These are phyloP conservation scores for Russula olivacea DNA, from an alignment of 768 basidiomycete genomes.

Conservation along the genomic window DNA sequence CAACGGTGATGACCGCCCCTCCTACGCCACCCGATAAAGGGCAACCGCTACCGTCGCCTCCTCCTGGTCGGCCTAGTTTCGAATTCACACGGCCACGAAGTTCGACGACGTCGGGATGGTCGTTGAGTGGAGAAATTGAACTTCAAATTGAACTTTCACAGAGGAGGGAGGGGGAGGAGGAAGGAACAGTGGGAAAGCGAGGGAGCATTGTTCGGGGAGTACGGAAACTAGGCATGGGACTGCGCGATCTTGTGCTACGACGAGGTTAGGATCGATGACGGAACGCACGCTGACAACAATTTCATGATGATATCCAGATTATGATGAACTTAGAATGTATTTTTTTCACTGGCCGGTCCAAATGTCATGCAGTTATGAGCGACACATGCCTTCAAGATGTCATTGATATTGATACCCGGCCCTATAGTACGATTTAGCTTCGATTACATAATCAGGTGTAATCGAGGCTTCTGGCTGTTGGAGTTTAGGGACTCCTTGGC, in stretches of 20 bases:
- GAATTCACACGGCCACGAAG: constrained; percentile 20
- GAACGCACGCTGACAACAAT: not conserved
- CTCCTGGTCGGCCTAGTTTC: constrained; percentile 18
- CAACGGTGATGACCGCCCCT: constrained; percentile 1
- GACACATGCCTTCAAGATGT: too few relatives aligned
- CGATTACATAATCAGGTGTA: constrained; percentile 3
- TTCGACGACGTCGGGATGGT: constrained; percentile 20
- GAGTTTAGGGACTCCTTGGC: not conserved
- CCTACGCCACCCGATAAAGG: not conserved
- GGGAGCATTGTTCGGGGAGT: constrained; percentile 16
- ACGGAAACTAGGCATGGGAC: constrained; percentile 12
- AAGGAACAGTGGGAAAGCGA: constrained; percentile 3
- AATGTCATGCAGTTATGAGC: too few relatives aligned
- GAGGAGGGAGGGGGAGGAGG: constrained; percentile 17
- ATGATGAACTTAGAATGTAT: not conserved
- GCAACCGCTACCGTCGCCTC: not conserved
- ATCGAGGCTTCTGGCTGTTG: not conserved
- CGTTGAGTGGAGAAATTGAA: constrained; percentile 25
- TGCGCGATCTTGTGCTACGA: constrained; percentile 18
- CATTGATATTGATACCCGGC: too few relatives aligned
- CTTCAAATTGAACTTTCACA: constrained; percentile 23
- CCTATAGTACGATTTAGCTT: too few relatives aligned
- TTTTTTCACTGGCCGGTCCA: too few relatives aligned
- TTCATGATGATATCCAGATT: constrained; percentile 5
- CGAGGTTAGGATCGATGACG: not conserved